A percentile compares a stretch with the other conserved stretches of the same genome.
Evolutionary conservation across 2,329 filamentous ascomycete species (phyloP).

Genomic region (Aspergillus proliferans): DNA sequence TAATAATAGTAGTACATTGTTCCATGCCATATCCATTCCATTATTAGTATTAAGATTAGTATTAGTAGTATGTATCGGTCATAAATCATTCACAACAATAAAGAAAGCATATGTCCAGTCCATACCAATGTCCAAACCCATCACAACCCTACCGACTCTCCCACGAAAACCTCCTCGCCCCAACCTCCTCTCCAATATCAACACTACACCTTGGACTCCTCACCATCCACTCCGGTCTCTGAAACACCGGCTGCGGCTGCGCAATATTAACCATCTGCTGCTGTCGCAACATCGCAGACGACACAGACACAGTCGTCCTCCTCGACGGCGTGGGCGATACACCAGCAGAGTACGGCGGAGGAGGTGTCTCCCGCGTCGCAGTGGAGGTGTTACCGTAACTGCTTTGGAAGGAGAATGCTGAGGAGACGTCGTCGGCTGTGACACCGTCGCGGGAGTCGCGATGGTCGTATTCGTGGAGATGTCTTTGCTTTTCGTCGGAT

Average conservation of each 20-base stretch:
- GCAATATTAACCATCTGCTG: conserved; percentile 21
- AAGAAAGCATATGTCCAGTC: background rate
- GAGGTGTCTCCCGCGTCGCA: conserved; percentile 37
- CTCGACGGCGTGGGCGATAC: conserved; percentile 24
- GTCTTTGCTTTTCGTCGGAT: background rate
- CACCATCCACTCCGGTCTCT: conserved; percentile 7
- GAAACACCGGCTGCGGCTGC: conserved; percentile 21
- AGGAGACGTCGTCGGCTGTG: conserved; percentile 32
- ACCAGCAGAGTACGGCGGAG: conserved; percentile 35
- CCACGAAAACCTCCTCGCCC: conserved; percentile 18
- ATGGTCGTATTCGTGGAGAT: background rate
- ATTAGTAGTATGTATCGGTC: background rate
- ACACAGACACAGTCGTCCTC: conserved; percentile 29
- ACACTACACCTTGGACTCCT: conserved; percentile 2
- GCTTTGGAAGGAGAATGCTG: conserved; percentile 36
- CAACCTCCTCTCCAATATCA: conserved; percentile 1
- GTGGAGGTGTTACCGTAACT: conserved; percentile 41
- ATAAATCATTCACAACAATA: background rate
- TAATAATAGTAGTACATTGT: background rate
- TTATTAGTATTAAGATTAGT: background rate
- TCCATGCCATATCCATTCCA: background rate
- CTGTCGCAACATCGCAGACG: conserved; percentile 11
- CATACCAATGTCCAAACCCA: background rate
- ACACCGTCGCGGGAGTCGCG: no score
- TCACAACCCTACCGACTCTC: conserved; percentile 14